Percentiles rank a stretch among this genome's conserved stretches.
phyloP scores from a whole-genome alignment of 495 filamentous ascomycete species.

The Penicillium coprophilum region DNA sequence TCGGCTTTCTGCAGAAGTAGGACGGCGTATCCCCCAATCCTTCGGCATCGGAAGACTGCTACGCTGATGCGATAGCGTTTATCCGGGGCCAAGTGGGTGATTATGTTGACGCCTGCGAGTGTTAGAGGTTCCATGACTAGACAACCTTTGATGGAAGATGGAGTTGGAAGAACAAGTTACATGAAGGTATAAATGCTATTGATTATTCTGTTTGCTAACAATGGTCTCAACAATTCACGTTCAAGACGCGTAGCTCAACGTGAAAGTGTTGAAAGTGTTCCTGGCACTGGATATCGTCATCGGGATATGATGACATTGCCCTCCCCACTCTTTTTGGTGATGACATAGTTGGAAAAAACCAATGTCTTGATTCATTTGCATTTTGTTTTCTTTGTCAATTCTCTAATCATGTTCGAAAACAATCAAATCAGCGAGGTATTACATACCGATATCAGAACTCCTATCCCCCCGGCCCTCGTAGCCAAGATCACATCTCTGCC shows the following conservation, averaged over 20 bases:
- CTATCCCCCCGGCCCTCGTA: conserved; percentile 30
- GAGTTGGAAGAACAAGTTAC: not conserved
- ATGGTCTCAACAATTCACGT: not conserved
- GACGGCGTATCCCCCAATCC: not conserved
- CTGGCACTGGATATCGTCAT: not conserved
- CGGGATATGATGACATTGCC: not conserved
- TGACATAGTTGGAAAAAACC: conserved; percentile 16
- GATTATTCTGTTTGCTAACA: not conserved
- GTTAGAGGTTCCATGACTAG: no score
- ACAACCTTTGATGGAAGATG: no score
- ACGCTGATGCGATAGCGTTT: not conserved
- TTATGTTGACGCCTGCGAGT: not conserved
- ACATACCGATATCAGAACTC: conserved; percentile 29
- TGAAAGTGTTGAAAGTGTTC: not conserved
- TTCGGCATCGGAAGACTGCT: not conserved
- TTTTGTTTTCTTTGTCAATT: not conserved
- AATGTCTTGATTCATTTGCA: not conserved
- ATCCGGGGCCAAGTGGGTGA: not conserved
- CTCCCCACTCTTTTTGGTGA: conserved; percentile 10
- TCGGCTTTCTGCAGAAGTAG: not conserved
- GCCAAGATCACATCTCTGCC: conserved; percentile 34
- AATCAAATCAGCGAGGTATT: conserved; percentile 26
- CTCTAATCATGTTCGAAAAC: conserved; percentile 20
- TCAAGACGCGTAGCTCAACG: not conserved
- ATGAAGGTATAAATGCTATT: not conserved